A percentile compares a stretch with the other conserved stretches of the same genome.
phyloP scores from a whole-genome alignment of 2,329 filamentous ascomycete genomes.

The Lasiodiplodia gonubiensis region DNA sequence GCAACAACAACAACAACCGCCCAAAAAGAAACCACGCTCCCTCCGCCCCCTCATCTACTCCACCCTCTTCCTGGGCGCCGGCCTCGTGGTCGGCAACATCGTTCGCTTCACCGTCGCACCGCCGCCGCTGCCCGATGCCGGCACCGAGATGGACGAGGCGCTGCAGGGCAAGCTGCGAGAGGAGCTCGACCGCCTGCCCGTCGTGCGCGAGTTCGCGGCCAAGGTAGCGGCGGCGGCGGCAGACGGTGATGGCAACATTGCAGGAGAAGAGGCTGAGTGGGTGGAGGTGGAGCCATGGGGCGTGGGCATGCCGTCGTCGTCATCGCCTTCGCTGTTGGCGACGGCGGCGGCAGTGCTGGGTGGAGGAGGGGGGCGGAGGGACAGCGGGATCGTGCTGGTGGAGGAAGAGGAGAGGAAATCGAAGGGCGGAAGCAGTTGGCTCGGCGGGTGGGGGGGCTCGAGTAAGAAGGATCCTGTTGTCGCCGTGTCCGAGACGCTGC shows the following conservation, averaged over 20 bases:
- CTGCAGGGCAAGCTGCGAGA: background rate
- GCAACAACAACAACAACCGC: background rate
- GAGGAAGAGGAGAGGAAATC: background rate
- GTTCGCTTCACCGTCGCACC: slow-evolving; percentile 19
- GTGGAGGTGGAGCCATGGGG: slow-evolving; percentile 27
- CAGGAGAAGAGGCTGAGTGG: slow-evolving; percentile 34
- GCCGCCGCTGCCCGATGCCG: slow-evolving; percentile 17
- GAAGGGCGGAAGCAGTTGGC: slow-evolving; percentile 24
- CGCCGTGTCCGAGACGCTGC: background rate
- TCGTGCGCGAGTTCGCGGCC: slow-evolving; percentile 12
- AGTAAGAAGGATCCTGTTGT: background rate
- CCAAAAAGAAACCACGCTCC: slow-evolving; percentile 9
- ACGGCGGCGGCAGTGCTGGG: background rate
- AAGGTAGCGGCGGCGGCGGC: slow-evolving; percentile 34
- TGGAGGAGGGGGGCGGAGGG: slow-evolving; percentile 36
- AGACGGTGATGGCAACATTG: slow-evolving; percentile 35
- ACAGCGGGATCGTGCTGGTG: slow-evolving; percentile 38
- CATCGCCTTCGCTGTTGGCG: background rate
- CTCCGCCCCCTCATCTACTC: slow-evolving; percentile 22
- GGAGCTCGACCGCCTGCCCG: slow-evolving; percentile 17
- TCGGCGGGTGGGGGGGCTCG: background rate
- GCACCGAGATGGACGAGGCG: slow-evolving; percentile 1
- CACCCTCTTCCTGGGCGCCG: slow-evolving; percentile 20
- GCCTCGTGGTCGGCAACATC: slow-evolving; percentile 20
- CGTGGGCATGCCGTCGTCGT: background rate